Evolutionary conservation across 116 monocot species (phyloP).

Genomic region (Dioscorea cayenensis): DNA sequence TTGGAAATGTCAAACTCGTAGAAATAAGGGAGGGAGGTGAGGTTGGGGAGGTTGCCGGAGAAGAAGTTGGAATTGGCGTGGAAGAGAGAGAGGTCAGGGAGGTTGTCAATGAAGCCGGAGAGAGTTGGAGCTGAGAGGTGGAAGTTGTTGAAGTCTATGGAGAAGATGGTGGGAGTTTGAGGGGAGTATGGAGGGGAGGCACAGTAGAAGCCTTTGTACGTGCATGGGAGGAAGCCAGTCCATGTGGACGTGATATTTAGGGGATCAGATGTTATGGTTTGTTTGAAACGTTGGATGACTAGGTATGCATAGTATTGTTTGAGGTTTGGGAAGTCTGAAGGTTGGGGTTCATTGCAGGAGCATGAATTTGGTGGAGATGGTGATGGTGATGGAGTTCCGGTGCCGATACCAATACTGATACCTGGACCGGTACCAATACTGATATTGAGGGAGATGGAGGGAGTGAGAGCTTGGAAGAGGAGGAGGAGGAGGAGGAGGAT

Average conservation of each 20-base stretch:
- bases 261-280: slow-evolving; percentile 24
- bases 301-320: slow-evolving; percentile 11
- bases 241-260: slow-evolving; percentile 2
- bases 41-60: slow-evolving; percentile 20
- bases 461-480: not conserved
- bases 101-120: slow-evolving; percentile 17
- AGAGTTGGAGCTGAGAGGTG: slow-evolving; percentile 16
- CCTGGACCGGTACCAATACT: not conserved
- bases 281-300: slow-evolving; percentile 27
- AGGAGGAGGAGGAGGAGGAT: not conserved
- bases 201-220: slow-evolving; percentile 28
- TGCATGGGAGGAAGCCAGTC: slow-evolving; percentile 13
- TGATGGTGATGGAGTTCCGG: not conserved
- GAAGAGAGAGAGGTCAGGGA: slow-evolving; percentile 37
- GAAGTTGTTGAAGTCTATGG: slow-evolving; percentile 32
- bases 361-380: not conserved
- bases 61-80: slow-evolving; percentile 38
- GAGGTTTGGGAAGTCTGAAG: slow-evolving; percentile 20
- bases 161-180: slow-evolving; percentile 7
- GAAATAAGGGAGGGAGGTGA: slow-evolving; percentile 13
- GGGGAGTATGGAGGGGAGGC: slow-evolving; percentile 8
- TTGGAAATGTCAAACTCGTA: slow-evolving; percentile 32
- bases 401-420: not conserved
- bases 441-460: not conserved
- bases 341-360: not conserved